A percentile compares a stretch with the other conserved stretches of the same genome.
phyloP scores from a whole-genome alignment of 345 rosid species.

The Ailanthus altissimus region DNA sequence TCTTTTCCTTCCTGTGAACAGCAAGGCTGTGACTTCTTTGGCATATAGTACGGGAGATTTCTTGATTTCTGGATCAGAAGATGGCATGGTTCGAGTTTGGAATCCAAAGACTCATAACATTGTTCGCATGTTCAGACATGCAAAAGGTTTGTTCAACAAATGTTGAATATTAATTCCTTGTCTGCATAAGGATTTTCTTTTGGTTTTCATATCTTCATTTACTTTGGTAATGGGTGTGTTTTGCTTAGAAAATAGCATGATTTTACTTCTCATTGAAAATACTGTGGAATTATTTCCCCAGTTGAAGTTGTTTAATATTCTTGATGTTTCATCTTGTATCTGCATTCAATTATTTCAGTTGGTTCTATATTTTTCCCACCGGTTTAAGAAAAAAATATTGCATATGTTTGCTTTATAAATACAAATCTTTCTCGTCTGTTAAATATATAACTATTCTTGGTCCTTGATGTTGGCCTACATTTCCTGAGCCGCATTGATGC shows the following conservation, averaged over 20 bases:
- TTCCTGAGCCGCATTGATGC: not conserved
- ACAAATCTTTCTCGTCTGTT: not conserved
- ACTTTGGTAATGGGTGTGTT: not conserved
- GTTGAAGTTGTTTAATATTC: not conserved
- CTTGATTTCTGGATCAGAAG: conserved; percentile 79
- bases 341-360: not conserved
- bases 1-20: conserved; percentile 31
- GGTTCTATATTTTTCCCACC: not conserved
- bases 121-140: conserved; percentile 57
- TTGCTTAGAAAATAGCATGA: not conserved
- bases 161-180: conserved; percentile 9
- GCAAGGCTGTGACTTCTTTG: conserved; percentile 75
- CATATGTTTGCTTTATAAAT: not conserved
- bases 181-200: not conserved
- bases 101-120: conserved; percentile 46
- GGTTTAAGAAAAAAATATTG: not conserved
- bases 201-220: not conserved
- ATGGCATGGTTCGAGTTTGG: conserved; percentile 75
- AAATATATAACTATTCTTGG: not conserved
- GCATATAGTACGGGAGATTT: conserved; percentile 58
- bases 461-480: not conserved
- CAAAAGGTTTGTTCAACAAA: conserved; percentile 52
- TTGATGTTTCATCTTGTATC: not conserved
- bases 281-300: not conserved
- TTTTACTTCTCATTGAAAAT: not conserved